Percentiles rank a stretch among this genome's conserved stretches.
phyloP scores from a whole-genome alignment of 495 filamentous ascomycete genomes.

The Neurospora discreta region DNA sequence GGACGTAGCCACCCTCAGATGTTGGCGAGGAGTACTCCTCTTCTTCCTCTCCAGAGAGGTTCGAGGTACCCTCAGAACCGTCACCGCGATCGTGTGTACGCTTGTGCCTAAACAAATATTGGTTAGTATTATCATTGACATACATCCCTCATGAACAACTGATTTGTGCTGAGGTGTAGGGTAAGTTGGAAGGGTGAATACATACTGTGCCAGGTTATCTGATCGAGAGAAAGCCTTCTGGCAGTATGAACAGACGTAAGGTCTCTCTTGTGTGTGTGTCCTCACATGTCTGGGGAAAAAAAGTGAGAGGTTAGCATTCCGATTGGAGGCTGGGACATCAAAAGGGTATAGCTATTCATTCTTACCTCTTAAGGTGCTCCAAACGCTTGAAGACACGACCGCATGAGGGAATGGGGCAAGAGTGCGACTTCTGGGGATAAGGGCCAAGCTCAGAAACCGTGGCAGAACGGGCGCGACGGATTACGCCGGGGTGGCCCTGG shows the following conservation, averaged over 20 bases:
- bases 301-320: constrained; percentile 48
- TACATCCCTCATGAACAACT: constrained; percentile 4
- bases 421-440: constrained; percentile 95
- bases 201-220: constrained; percentile 97
- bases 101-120: constrained; percentile 56
- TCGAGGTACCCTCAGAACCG: constrained; percentile 56
- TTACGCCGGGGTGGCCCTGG: constrained; percentile 58
- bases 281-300: constrained; percentile 69
- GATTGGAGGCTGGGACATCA: constrained; percentile 21
- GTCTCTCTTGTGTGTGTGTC: constrained; percentile 98
- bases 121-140: constrained; percentile 11
- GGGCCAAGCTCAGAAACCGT: constrained; percentile 94
- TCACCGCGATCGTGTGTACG: constrained; percentile 80
- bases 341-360: constrained; percentile 36
- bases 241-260: constrained; percentile 93
- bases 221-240: constrained; percentile 97
- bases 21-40: constrained; percentile 61
- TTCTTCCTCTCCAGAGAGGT: constrained; percentile 62
- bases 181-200: constrained; percentile 18
- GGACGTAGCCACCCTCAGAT: constrained; percentile 43
- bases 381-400: constrained; percentile 96
- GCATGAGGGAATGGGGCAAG: constrained; percentile 96
- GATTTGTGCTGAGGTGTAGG: constrained; percentile 13
- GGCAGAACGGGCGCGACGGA: constrained; percentile 84
- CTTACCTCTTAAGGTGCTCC: constrained; percentile 98